Percentiles rank a stretch among this genome's conserved stretches.
phyloP scores from a whole-genome alignment of 805 yeast genomes.

The Candida insectorum region DNA sequence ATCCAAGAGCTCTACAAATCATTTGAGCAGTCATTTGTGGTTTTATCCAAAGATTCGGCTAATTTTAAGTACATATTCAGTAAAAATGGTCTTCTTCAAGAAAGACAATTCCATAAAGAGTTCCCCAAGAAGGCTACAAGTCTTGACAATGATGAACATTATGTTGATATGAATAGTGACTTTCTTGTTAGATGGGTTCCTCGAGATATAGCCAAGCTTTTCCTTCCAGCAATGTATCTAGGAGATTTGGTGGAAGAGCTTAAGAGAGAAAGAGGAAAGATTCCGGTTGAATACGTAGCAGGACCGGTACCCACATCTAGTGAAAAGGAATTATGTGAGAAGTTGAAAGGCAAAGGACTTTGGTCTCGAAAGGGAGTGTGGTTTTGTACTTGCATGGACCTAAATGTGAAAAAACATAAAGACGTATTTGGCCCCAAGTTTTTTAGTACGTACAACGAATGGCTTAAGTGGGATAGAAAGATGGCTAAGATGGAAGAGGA shows the following conservation, averaged over 20 bases:
- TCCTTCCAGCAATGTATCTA: conserved; percentile 18
- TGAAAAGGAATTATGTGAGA: conserved; percentile 13
- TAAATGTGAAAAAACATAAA: neutral
- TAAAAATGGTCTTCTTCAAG: conserved; percentile 12
- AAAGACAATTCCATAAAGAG: conserved; percentile 14
- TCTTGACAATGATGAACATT: conserved; percentile 17
- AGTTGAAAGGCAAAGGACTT: conserved; percentile 12
- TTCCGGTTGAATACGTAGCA: conserved; percentile 12
- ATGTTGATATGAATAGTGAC: conserved; percentile 13
- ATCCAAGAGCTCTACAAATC: neutral
- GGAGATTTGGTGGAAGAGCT: conserved; percentile 14
- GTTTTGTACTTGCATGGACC: conserved; percentile 15
- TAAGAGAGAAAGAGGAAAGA: conserved; percentile 6
- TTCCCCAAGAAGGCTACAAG: conserved; percentile 17
- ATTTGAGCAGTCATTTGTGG: neutral
- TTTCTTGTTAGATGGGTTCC: conserved; percentile 18
- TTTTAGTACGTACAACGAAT: conserved; percentile 16
- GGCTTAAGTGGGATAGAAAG: conserved; percentile 17
- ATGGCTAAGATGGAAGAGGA: conserved; percentile 5
- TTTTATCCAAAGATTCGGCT: conserved; percentile 14
- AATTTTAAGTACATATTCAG: conserved; percentile 6
- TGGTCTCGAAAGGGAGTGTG: conserved; percentile 18
- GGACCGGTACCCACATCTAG: conserved; percentile 16
- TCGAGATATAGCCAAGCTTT: conserved; percentile 12
- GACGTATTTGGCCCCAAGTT: conserved; percentile 14